Evolutionary conservation across 2,329 filamentous ascomycete species (phyloP), one percentile per base, ranked within the genome.

Genomic region (Hansfordia pulvinata): DNA sequence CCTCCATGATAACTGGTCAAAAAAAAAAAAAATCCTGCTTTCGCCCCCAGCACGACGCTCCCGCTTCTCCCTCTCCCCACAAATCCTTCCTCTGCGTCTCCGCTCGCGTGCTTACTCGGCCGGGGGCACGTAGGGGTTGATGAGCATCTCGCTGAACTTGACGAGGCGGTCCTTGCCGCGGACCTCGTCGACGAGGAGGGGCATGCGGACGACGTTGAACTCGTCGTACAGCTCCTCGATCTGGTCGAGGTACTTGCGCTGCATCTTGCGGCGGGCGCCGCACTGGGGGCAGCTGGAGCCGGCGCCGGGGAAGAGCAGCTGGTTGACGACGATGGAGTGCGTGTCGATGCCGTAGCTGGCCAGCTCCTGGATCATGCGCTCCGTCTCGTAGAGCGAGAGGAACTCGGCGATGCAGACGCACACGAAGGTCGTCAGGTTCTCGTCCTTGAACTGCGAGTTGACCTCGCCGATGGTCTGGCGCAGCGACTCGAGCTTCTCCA

Each of bases 181-280:
- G 8, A 98, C 86, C 60, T 98, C 90, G 53, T 98, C 88, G 2
- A 93, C 83, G 32, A 98, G 59, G 45, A 98, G 56, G 19, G 90
- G 90, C 86, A 98, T 96, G 65, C 88, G 88, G 40, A 98, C 88
- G 20, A 98, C 86, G 50, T 98, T 93, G 62, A 98, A 98, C 54
- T 98, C 90, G 47, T 94, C 86, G 51, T 98, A 98, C 32, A 98
- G 60, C 61, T 98, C 90, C 57, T 93, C 86, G 44, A 96, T 96
- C 64, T 98, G 88, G 49, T 96, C 86, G 22, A 98, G 67, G 50
- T 98, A 98, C 62, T 98, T 98, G 65, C 85, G 90, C 65, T 98
- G 90, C 90, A 98, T 98, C 64, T 92, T 92, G 46, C 86, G 67
- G 37, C 90, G 66, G 23, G 90, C 81, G 49, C 85, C 93, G 58